Base-by-base conservation (phyloP, 768 basidiomycete species). In the Russula sp. region DNA sequence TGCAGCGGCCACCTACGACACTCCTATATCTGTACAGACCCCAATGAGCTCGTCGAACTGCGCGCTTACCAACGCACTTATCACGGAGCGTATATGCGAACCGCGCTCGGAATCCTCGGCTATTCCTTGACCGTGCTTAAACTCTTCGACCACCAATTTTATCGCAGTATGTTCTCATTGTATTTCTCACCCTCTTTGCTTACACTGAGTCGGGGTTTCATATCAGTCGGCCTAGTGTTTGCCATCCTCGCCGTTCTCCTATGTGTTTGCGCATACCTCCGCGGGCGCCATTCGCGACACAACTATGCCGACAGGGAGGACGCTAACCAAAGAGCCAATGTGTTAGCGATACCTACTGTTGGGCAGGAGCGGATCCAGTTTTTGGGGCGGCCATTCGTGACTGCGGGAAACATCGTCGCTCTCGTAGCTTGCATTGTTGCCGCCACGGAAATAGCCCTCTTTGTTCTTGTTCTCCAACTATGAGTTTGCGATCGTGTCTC, bases 31-130 rank as follows among this genome's bases (percentile, higher is more conserved):
- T 69, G 74, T 2, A 50, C 70, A 43, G 76, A 77, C 65, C 65
- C 68, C 10, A 68, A 73, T 42, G 73, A 77, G 57, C 70, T 73
- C 54, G 83, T 83, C 25, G 90, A 93, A 70, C 73, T 93, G 18
- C 80, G 91, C 14, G 91, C 91, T 0, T 79, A 90, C 34, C 84
- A 89, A 66, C 79, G 91, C 45, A 93, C 91, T 0, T 92, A 91
- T 69, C 82, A 92, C 56, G 90, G 89, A 16, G 88, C 90, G 14
- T 93, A 93, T 72, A 79, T 79, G 42, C 83, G 90, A 32, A 87
- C 85, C 0, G 90, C 90, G 0, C 76, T 93, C 9, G 83, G 83
- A 14, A 83, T 83, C 59, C 77, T 94, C 2, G 86, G 88, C 0
- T 90, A 88, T 68, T 79, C 87, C 1, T 72, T 92, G 57, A 80